These are phyloP conservation scores for Chloropicon primus DNA, from an alignment of 139 green algal species.

Conservation along the genomic window DNA sequence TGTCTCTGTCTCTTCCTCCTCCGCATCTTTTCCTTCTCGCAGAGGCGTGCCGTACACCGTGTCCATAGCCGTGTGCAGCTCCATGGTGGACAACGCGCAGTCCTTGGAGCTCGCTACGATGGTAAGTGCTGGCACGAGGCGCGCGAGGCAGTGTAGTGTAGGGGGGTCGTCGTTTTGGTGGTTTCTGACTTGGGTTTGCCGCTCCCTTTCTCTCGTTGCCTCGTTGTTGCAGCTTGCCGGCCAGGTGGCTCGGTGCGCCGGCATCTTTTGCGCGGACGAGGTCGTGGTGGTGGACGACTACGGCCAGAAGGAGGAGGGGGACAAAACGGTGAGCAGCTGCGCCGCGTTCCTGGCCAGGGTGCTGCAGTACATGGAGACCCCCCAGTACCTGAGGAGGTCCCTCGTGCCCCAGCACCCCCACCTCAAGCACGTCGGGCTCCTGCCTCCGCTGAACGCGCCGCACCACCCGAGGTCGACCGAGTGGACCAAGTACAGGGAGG, in stretches of 20 bases:
- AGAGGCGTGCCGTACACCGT: constrained; percentile 7
- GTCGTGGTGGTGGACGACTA: constrained; percentile 38
- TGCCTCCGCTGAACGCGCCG: constrained; percentile 69
- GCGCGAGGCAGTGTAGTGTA: too few species aligned
- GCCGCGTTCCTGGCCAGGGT: constrained; percentile 1
- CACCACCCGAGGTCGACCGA: constrained; percentile 68
- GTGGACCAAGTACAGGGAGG: constrained; percentile 73
- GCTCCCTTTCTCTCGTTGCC: neutral
- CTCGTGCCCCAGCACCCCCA: constrained; percentile 50
- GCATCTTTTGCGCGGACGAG: constrained; percentile 72
- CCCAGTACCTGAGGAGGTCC: constrained; percentile 66
- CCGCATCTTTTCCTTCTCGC: neutral
- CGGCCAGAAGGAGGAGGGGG: neutral
- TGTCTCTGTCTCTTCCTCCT: neutral
- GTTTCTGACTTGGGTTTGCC: too few species aligned
- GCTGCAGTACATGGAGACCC: constrained; percentile 67
- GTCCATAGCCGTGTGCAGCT: constrained; percentile 51
- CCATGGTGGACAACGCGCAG: constrained; percentile 57
- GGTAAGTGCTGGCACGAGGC: too few species aligned
- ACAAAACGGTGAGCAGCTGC: neutral
- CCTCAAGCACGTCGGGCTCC: constrained; percentile 36
- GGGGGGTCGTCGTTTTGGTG: too few species aligned
- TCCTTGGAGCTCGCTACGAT: constrained; percentile 47
- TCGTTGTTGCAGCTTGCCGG: constrained; percentile 28
- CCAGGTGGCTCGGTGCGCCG: constrained; percentile 51